A percentile compares a stretch with the other conserved stretches of the same genome.
These are phyloP conservation scores for Cordyceps fumosorosea DNA, from an alignment of 2,329 filamentous ascomycete genomes.

Conservation along the genomic window DNA sequence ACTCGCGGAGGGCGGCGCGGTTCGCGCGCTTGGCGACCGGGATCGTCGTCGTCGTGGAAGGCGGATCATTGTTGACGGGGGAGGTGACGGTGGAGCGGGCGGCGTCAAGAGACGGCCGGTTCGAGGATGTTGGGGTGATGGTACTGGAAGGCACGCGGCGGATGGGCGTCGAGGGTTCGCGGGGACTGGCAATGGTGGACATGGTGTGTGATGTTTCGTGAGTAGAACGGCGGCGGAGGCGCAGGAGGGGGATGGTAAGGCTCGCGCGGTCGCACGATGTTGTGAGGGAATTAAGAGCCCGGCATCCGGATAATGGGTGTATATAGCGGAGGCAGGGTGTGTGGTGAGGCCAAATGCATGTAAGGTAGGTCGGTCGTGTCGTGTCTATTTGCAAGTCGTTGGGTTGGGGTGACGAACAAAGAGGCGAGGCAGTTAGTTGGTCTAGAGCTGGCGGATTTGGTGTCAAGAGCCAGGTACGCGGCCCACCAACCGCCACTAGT, in stretches of 20 bases:
- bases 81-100: slow-evolving; percentile 54
- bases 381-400: too few species aligned
- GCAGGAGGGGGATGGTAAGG: too few species aligned
- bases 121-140: slow-evolving; percentile 53
- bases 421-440: not conserved
- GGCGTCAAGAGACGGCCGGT: slow-evolving; percentile 65
- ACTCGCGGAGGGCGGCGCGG: slow-evolving; percentile 82
- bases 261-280: not conserved
- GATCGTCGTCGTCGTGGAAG: not conserved
- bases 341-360: not conserved
- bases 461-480: too few species aligned
- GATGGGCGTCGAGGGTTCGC: slow-evolving; percentile 52
- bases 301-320: not conserved
- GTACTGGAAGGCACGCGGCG: slow-evolving; percentile 49
- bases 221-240: too few species aligned
- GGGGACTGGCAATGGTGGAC: slow-evolving; percentile 60
- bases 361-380: too few species aligned
- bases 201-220: slow-evolving; percentile 30
- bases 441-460: too few species aligned
- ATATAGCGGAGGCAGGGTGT: not conserved
- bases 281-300: not conserved
- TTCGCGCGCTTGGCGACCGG: slow-evolving; percentile 52
- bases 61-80: slow-evolving; percentile 26
- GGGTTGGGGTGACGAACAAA: not conserved
- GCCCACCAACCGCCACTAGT: too few species aligned